Conservation (phyloP, 768 basidiomycete genomes). For the Boletellus ananiceps region DNA sequence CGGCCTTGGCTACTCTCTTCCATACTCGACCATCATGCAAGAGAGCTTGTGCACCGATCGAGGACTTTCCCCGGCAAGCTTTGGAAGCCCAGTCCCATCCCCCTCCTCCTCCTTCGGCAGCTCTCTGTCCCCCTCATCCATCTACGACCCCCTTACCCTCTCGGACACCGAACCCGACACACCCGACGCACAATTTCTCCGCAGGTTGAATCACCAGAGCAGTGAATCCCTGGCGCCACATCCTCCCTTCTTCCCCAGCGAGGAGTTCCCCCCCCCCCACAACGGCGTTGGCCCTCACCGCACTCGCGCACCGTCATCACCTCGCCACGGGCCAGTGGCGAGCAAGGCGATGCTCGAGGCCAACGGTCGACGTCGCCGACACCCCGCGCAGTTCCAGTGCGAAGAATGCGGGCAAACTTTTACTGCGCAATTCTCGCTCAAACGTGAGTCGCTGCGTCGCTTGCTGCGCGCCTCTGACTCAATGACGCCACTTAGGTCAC, state of each 20-base stretch:
- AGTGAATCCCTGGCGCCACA: constrained; percentile 4
- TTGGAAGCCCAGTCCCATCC: constrained; percentile 18
- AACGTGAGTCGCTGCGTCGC: constrained; percentile 18
- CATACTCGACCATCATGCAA: constrained; percentile 12
- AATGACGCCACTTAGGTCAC: constrained; percentile 24
- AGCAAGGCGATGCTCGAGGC: constrained; percentile 33
- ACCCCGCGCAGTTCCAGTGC: constrained; percentile 20
- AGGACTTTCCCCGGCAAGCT: constrained; percentile 8
- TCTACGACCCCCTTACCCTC: constrained; percentile 3
- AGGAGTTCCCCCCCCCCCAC: constrained; percentile 2
- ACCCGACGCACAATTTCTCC: constrained; percentile 1
- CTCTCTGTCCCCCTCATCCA: constrained; percentile 16
- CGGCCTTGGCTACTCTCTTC: background rate
- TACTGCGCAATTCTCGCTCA: constrained; percentile 31
- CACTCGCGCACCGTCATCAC: constrained; percentile 13
- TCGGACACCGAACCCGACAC: constrained; percentile 24
- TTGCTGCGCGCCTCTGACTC: background rate
- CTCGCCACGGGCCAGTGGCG: constrained; percentile 21
- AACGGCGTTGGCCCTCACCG: constrained; percentile 9
- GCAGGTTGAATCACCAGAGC: background rate
- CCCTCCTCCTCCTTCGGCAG: constrained; percentile 25
- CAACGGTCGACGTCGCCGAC: constrained; percentile 28
- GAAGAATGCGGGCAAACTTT: constrained; percentile 22
- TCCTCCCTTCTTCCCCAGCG: background rate
- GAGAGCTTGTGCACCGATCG: constrained; percentile 4